Conservation (phyloP, 2,329 filamentous ascomycete genomes). For the Aaosphaeria pasadenensis region DNA sequence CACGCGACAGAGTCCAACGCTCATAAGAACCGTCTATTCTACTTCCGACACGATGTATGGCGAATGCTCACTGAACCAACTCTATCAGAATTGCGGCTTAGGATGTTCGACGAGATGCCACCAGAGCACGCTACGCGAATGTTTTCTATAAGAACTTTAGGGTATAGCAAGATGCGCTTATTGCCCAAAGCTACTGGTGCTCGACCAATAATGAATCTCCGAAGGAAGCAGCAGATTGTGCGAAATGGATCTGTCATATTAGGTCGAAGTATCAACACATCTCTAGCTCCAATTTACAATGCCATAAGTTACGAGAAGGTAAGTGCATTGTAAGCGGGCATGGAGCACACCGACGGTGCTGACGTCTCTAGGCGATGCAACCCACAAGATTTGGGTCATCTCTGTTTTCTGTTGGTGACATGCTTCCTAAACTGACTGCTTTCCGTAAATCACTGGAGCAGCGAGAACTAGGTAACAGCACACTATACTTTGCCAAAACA, state of each 20-base stretch:
- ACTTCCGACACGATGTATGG: slow-evolving; percentile 95
- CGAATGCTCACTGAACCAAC: slow-evolving; percentile 70
- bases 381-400: slow-evolving; percentile 70
- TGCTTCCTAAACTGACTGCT: slow-evolving; percentile 67
- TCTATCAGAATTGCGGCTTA: slow-evolving; percentile 62
- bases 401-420: slow-evolving; percentile 76
- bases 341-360: slow-evolving; percentile 5
- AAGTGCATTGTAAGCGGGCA: slow-evolving; percentile 7
- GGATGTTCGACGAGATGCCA: slow-evolving; percentile 77
- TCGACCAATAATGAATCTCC: slow-evolving; percentile 84
- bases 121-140: slow-evolving; percentile 54
- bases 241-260: slow-evolving; percentile 55
- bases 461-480: slow-evolving; percentile 32
- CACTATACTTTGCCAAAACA: slow-evolving; percentile 84
- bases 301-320: slow-evolving; percentile 78
- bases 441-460: slow-evolving; percentile 59
- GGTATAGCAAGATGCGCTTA: slow-evolving; percentile 75
- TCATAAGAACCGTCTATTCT: slow-evolving; percentile 80
- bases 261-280: slow-evolving; percentile 65
- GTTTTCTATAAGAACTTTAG: slow-evolving; percentile 63
- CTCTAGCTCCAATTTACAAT: slow-evolving; percentile 71
- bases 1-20: slow-evolving; percentile 88
- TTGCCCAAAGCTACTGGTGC: slow-evolving; percentile 76
- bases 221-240: slow-evolving; percentile 57
- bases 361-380: slow-evolving; percentile 20